Base-by-base conservation (phyloP, 2,329 filamentous ascomycete species). In the Fusarium zealandicum region DNA sequence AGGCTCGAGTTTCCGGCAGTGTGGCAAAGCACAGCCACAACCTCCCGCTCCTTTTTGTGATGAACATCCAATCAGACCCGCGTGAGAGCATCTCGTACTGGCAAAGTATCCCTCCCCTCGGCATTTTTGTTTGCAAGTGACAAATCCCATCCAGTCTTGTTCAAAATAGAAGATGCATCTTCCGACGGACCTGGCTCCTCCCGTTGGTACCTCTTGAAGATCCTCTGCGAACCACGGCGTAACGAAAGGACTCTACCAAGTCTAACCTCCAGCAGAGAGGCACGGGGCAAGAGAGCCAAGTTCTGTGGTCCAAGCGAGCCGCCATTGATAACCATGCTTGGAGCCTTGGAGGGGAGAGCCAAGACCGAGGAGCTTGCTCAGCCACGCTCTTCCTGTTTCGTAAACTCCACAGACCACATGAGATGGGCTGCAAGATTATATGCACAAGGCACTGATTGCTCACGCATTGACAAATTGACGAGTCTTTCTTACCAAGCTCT, bases 11-110 rank as follows among this genome's bases (percentile, higher is more conserved):
- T 54, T 54, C 41, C 18, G 8, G 40, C 20, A 45, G 45, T 54
- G 66, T 65, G 64, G 64, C 62, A 51, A 65, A 57, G 57, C 67
- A 63, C 57, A 67, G 67, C 67, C 64, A 69, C 62, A 56, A 16
- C 25, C 12, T 41, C 14, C 42, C 28, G 32, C 49, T 47, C 42
- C 22, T 25, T 11, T 35, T 31, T 17, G 8, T 32, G 11, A n/a
- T n/a, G n/a, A 4, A 16, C n/a, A 36, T 13, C 59, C 54, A 61
- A 62, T 59, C 13, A 59, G 38, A 22, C 14, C 1, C n/a, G 20
- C 12, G 12, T 37, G 28, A 30, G 20, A 38, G 10, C 22, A 32
- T 40, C 28, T 40, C 44, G 44, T 48, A 40, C 27, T 20, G 14
- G 18, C 33, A 31, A 39, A 36, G 45, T 41, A 51, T 47, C 41